A percentile compares a stretch with the other conserved stretches of the same genome.
Conservation (phyloP, 2,329 filamentous ascomycete genomes). For the Zymoseptoria brevis region DNA sequence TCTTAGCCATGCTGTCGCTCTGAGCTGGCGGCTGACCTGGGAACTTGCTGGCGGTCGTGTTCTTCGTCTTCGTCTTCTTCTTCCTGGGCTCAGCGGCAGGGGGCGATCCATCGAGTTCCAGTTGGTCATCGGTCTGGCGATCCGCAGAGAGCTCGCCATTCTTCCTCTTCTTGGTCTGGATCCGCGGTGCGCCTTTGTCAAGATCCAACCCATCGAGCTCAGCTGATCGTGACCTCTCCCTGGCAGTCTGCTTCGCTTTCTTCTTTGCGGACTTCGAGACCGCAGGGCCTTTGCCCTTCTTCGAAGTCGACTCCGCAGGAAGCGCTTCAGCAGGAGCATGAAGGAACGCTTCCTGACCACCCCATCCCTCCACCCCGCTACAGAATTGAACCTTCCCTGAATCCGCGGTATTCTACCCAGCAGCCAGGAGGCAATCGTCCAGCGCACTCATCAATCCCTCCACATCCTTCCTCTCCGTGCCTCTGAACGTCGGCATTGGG, state of each 20-base stretch:
- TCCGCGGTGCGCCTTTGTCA: neutral
- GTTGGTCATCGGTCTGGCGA: neutral
- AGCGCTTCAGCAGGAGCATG: neutral
- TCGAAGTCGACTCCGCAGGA: neutral
- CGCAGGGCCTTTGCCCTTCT: neutral
- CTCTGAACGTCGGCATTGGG: conserved; percentile 29
- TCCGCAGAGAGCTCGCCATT: neutral
- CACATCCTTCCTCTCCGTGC: conserved; percentile 25
- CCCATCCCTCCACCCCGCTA: neutral
- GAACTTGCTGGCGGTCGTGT: neutral
- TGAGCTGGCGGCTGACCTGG: neutral
- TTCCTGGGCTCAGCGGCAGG: neutral
- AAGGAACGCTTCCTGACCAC: neutral
- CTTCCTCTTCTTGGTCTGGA: neutral
- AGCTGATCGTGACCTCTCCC: neutral
- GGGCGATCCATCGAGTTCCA: neutral
- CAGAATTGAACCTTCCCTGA: neutral
- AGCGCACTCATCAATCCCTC: conserved; percentile 29
- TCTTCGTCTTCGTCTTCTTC: neutral
- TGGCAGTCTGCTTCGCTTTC: neutral
- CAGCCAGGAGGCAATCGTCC: conserved; percentile 31
- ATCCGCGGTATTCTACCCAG: conserved; percentile 16
- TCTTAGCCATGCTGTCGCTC: neutral
- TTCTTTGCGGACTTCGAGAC: neutral
- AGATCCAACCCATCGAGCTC: neutral